A percentile compares a stretch with the other conserved stretches of the same genome.
phyloP scores from a whole-genome alignment of 352 stramenopile genomes.

The Phytophthora kernoviae region DNA sequence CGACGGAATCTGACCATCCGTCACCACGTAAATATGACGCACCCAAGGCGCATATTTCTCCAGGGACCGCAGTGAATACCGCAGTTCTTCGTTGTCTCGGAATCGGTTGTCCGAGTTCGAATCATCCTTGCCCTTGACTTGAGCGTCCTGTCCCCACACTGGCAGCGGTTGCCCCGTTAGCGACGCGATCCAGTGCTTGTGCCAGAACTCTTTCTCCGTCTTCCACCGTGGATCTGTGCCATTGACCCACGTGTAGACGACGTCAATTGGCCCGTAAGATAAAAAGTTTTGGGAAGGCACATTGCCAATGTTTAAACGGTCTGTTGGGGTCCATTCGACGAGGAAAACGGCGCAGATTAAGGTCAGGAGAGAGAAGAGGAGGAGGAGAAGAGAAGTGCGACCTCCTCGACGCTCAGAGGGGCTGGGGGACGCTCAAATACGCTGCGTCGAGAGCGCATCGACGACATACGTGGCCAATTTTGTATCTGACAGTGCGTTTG shows the following conservation, averaged over 20 bases:
- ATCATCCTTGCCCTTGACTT: constrained; percentile 68
- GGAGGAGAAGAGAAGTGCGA: constrained; percentile 4
- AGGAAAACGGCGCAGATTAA: constrained; percentile 16
- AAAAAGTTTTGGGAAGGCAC: constrained; percentile 60
- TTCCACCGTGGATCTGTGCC: constrained; percentile 94
- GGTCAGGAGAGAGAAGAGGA: constrained; percentile 17
- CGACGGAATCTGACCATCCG: constrained; percentile 93
- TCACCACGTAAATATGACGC: constrained; percentile 94
- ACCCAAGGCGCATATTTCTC: constrained; percentile 96
- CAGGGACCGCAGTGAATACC: constrained; percentile 92
- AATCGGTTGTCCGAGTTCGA: constrained; percentile 91
- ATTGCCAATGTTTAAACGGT: constrained; percentile 70
- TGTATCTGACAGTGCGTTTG: neutral
- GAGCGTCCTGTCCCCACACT: constrained; percentile 45
- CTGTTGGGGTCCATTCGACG: constrained; percentile 16
- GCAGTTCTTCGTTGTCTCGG: constrained; percentile 94
- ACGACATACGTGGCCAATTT: constrained; percentile 18
- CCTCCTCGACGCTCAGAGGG: neutral
- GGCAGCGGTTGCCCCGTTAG: constrained; percentile 79
- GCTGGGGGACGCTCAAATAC: constrained; percentile 3
- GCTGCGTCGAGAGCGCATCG: constrained; percentile 20
- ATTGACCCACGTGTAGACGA: constrained; percentile 98
- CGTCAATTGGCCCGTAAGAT: constrained; percentile 90
- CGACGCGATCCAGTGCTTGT: constrained; percentile 88
- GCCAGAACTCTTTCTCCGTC: constrained; percentile 86